Base-by-base conservation (phyloP, 2,329 filamentous ascomycete species). In the Aureobasidium sp. region DNA sequence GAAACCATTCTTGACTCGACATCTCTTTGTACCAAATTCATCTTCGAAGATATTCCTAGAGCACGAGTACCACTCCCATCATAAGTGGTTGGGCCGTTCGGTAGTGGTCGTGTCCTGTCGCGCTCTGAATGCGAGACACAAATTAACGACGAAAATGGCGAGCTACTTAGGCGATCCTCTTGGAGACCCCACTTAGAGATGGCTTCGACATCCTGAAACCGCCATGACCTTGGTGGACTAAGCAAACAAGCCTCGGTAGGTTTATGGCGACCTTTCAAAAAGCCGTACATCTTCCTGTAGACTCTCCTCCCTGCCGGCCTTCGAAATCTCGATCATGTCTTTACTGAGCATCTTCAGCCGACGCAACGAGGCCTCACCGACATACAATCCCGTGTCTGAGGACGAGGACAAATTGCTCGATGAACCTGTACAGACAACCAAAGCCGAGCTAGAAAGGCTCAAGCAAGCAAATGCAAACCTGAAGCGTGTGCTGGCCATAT, bases 391-490 rank as follows among this genome's bases (percentile, higher is more conserved):
- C 1, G 46, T 61, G 9, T 61, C 57, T 9, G 57, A 61, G 12
- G 57, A 61, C 32, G 57, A 61, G 34, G 57, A 61, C 36, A 61
- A 52, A 26, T 5, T 52, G 9, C 57, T 61, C 13, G 46, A 61
- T 26, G 46, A 61, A 26, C 36, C 47, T 5, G 5, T 12, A 12
- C 43, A 39, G 20, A 29, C 55, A 5, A 52, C 57, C 3, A 50
- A 36, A 9, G n/a, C n/a, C 9, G 46, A 61, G 34, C 36, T 61
- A 9, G 20, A 50, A 8, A 37, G 27, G 4, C 57, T 61, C 46
- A 34, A 61, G 36, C 34, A 34, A 44, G 46, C 57, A 13, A 61
- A 61, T 47, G 17, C 36, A 0, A 61, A 50, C 13, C 37, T 61
- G 10, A 61, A 61, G 46, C 46, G 57, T 24, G 37, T 61, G 15